These are phyloP conservation scores for Phaseolus lunatus DNA, from an alignment of 306 rosid genomes.

Conservation along the genomic window DNA sequence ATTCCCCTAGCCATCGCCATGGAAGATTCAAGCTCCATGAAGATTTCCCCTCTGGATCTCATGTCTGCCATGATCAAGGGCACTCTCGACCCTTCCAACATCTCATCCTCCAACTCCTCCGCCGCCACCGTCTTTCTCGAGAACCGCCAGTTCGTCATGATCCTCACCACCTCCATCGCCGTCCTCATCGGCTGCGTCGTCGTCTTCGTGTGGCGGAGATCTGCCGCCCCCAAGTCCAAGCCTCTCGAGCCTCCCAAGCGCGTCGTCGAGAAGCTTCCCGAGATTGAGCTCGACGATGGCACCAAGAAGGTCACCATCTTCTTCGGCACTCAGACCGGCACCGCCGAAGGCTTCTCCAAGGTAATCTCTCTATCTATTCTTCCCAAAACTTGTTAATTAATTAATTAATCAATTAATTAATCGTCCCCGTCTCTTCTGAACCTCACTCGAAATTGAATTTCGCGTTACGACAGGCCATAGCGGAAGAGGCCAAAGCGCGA, in stretches of 20 bases:
- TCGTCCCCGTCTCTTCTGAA: background rate
- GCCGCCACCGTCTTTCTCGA: slow-evolving; percentile 63
- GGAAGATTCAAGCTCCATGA: slow-evolving; percentile 74
- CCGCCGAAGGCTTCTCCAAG: slow-evolving; percentile 99
- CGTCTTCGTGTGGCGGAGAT: slow-evolving; percentile 82
- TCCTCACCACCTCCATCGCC: slow-evolving; percentile 85
- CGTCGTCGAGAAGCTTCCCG: slow-evolving; percentile 47
- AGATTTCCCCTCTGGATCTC: slow-evolving; percentile 88
- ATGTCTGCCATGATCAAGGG: slow-evolving; percentile 83
- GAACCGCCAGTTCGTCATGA: slow-evolving; percentile 70
- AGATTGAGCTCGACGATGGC: slow-evolving; percentile 78
- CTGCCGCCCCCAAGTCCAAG: slow-evolving; percentile 51
- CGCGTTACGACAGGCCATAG: slow-evolving; percentile 64
- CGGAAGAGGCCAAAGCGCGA: slow-evolving; percentile 89
- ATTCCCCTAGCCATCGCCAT: slow-evolving; percentile 34
- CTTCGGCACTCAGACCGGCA: slow-evolving; percentile 98
- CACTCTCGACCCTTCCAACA: slow-evolving; percentile 70
- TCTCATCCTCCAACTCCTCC: slow-evolving; percentile 47
- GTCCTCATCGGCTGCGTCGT: slow-evolving; percentile 86
- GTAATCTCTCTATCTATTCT: slow-evolving; percentile 22
- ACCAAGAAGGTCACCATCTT: slow-evolving; percentile 83
- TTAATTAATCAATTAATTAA: too few species aligned
- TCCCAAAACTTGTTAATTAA: background rate
- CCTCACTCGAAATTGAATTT: background rate
- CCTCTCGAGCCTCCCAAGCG: slow-evolving; percentile 61